Evolutionary conservation across 164 flowering plant genomes (phyloP), one percentile per base, ranked within the genome.

Genomic region (Chimonanthus salicifolius): DNA sequence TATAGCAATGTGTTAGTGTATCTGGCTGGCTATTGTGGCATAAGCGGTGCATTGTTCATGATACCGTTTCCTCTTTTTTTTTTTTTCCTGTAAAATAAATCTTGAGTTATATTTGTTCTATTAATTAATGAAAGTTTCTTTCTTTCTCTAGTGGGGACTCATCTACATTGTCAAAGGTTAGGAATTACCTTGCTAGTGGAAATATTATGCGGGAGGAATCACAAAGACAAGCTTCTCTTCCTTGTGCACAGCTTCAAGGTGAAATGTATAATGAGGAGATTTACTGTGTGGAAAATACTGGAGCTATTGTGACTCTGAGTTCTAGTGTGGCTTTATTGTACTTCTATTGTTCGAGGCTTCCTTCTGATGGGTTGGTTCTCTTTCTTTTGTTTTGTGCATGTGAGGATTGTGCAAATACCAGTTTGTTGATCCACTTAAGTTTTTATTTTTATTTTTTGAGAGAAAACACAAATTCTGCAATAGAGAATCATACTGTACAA

Each of bases 281-380:
- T 62, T 94, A 89, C 67, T 63, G 79, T 51, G 94, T 94, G 71
- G 85, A 81, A 74, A 80, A 83, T 74, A 92, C 98, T 16, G 92
- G 95, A 58, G 97, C 98, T 49, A 69, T 78, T 62, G 92, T 88
- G 49, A 88, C 83, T 33, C 80, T 91, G 58, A 83, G 79, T 72
- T 90, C 92, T 2, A 88, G 97, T 69, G 81, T 89, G 63, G 58
- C 78, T 11, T 78, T 91, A 76, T 74, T 92, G 64, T 82, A 91
- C 78, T 87, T 81, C 71, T 94, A 91, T 71, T 94, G 97, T 79
- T 91, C 98, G 11, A 80, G 86, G 64, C 92, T 94, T 63, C 98
- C 98, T 70, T 87, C 94, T 62, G 98, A 94, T 77, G 74, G 90
- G 97, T 94, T 75, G 77, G 88, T 81, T 77, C 49, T 67, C 43